Conservation (phyloP, 2,329 filamentous ascomycete species). For the Fusarium longipes region DNA sequence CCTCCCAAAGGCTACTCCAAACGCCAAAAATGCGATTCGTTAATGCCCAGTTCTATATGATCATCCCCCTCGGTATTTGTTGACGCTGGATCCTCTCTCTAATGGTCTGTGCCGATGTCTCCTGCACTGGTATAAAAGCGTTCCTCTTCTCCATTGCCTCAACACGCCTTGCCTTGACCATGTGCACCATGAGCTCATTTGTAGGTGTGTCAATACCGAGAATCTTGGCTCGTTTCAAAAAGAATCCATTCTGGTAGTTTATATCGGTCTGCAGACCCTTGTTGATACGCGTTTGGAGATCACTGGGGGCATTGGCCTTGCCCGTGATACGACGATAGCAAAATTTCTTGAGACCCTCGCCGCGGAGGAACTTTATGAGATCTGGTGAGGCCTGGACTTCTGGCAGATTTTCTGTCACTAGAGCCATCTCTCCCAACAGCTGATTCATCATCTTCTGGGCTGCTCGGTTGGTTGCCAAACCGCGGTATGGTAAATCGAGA, state of each 20-base stretch:
- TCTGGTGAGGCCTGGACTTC: conserved; percentile 74
- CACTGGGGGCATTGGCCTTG: conserved; percentile 65
- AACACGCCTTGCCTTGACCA: conserved; percentile 76
- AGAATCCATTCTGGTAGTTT: conserved; percentile 89
- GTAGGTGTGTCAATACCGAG: conserved; percentile 77
- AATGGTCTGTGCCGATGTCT: conserved; percentile 48
- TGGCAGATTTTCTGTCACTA: conserved; percentile 78
- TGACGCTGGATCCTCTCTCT: conserved; percentile 6
- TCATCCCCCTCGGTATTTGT: background rate
- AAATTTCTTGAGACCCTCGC: conserved; percentile 69
- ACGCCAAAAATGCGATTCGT: conserved; percentile 21
- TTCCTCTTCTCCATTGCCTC: conserved; percentile 49
- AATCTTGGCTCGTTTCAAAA: conserved; percentile 77
- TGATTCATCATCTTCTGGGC: conserved; percentile 74
- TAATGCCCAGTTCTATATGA: conserved; percentile 2
- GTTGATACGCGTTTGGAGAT: conserved; percentile 75
- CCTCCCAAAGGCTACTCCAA: conserved; percentile 4
- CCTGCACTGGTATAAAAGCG: conserved; percentile 51
- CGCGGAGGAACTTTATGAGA: conserved; percentile 66
- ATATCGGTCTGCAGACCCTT: conserved; percentile 76
- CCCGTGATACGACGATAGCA: conserved; percentile 56
- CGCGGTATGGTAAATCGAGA: conserved; percentile 79
- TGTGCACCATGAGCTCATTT: conserved; percentile 77
- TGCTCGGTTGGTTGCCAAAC: conserved; percentile 73
- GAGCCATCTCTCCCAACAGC: conserved; percentile 78